Evolutionary conservation across 345 rosid species (phyloP).

Genomic region (Ricinus communis): DNA sequence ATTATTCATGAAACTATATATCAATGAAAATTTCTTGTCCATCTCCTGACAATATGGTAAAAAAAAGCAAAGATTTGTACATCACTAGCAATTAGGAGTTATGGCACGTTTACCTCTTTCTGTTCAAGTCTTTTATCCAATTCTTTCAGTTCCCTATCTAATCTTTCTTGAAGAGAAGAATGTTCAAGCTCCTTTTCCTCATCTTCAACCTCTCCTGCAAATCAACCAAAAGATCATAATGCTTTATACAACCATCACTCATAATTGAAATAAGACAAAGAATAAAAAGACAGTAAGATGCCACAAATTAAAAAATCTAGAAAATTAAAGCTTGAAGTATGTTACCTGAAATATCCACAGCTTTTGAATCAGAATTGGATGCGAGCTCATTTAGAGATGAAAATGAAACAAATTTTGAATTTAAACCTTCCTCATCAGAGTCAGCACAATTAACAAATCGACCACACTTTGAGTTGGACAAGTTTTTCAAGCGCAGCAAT

Average conservation of each 20-base stretch:
- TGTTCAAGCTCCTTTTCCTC: slow-evolving; percentile 84
- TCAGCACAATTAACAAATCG: slow-evolving; percentile 45
- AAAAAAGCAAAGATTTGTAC: background rate
- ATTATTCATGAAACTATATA: background rate
- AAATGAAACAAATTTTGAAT: slow-evolving; percentile 46
- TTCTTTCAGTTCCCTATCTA: slow-evolving; percentile 89
- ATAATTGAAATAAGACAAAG: background rate
- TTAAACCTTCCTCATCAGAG: slow-evolving; percentile 61
- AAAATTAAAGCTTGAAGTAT: background rate
- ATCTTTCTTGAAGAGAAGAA: slow-evolving; percentile 80
- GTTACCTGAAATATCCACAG: slow-evolving; percentile 53
- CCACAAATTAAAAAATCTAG: background rate
- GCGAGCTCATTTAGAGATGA: slow-evolving; percentile 54
- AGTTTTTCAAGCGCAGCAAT: slow-evolving; percentile 54
- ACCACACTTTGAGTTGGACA: slow-evolving; percentile 41
- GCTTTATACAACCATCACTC: no score
- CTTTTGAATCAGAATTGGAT: slow-evolving; percentile 55
- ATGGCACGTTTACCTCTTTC: slow-evolving; percentile 64
- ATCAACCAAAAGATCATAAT: background rate
- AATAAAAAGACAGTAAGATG: background rate
- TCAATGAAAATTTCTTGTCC: background rate
- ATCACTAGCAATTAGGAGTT: background rate
- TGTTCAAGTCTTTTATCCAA: slow-evolving; percentile 84
- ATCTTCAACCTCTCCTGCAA: slow-evolving; percentile 70
- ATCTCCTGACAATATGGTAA: background rate